These are phyloP conservation scores for Epichloe sp. DNA, from an alignment of 2,329 filamentous ascomycete species.

Conservation along the genomic window DNA sequence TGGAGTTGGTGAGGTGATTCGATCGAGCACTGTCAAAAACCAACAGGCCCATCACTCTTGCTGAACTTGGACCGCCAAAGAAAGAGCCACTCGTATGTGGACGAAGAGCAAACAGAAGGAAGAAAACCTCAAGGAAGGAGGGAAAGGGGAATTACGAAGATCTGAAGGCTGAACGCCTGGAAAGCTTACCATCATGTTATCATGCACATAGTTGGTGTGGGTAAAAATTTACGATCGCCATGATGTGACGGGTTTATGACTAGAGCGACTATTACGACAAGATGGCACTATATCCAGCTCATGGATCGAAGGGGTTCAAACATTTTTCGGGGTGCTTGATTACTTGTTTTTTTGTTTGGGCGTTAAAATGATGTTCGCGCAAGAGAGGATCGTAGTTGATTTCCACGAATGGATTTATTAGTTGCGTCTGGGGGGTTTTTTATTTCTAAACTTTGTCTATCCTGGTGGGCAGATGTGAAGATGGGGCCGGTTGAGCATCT, in stretches of 20 bases:
- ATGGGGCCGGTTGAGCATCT: neutral
- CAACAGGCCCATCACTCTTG: neutral
- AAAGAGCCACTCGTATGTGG: neutral
- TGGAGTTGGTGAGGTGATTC: conserved; percentile 43
- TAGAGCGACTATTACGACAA: conserved; percentile 2
- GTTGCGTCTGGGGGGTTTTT: neutral
- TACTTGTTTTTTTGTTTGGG: neutral
- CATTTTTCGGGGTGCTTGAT: neutral
- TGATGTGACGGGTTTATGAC: conserved; percentile 6
- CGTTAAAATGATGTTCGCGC: neutral
- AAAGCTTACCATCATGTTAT: neutral
- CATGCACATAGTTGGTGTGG: neutral
- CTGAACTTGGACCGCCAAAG: neutral
- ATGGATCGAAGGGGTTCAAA: neutral
- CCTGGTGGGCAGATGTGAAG: neutral
- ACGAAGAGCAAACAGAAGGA: no score
- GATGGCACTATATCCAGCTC: neutral
- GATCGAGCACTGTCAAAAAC: conserved; percentile 19
- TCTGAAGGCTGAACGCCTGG: neutral
- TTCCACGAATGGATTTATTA: neutral
- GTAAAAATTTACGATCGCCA: conserved; percentile 5
- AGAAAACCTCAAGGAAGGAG: neutral
- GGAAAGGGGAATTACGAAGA: neutral
- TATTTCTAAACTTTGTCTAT: neutral
- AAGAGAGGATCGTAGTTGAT: neutral